Evolutionary conservation across 2,329 filamentous ascomycete species (phyloP).

Genomic region (Diaporthe caulivora): DNA sequence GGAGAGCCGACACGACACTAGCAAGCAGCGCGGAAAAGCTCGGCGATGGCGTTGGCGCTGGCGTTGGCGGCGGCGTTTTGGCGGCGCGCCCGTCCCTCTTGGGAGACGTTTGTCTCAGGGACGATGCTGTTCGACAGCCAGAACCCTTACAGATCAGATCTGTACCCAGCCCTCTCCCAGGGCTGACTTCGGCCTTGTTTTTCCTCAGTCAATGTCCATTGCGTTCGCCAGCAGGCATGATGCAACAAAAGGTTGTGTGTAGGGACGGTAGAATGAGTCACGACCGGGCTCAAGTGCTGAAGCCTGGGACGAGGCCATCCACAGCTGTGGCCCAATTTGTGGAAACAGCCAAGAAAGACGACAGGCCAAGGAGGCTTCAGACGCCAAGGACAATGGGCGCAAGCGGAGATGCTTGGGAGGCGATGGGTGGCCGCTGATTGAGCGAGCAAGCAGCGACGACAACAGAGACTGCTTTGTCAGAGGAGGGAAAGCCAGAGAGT

Average conservation of each 20-base stretch:
- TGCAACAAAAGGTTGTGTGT: not conserved
- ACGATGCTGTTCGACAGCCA: not conserved
- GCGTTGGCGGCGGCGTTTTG: not conserved
- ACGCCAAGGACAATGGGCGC: constrained; percentile 3
- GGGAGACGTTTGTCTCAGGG: not conserved
- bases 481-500: not conserved
- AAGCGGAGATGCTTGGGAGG: not conserved
- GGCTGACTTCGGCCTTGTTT: not conserved
- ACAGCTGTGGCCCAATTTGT: not conserved
- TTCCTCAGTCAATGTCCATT: not conserved
- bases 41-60: not conserved
- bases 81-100: not conserved
- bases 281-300: not conserved
- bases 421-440: not conserved
- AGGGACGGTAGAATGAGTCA: constrained; percentile 9
- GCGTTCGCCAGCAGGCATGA: not conserved
- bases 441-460: constrained; percentile 11
- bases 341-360: constrained; percentile 21
- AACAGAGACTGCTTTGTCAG: not conserved
- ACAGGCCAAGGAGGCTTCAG: constrained; percentile 17
- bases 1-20: not conserved
- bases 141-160: not conserved
- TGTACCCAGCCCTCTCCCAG: too few species aligned
- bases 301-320: not conserved
- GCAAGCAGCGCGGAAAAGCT: not conserved